Base-by-base conservation (phyloP, 2,329 filamentous ascomycete genomes). In the Phaeosphaeria sp. region DNA sequence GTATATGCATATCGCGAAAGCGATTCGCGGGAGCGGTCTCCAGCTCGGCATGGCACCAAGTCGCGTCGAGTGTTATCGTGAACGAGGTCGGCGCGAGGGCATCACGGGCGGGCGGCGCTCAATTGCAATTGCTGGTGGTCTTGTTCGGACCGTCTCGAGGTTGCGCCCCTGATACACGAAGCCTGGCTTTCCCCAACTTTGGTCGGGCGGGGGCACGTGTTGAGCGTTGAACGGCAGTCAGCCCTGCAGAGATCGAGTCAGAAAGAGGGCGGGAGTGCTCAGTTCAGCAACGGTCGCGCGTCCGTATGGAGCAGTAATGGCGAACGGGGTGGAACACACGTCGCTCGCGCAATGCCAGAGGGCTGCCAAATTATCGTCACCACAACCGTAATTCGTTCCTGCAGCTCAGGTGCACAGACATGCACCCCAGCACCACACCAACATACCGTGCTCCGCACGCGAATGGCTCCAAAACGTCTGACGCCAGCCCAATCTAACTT, bases 1-100 rank as follows among this genome's bases (percentile, higher is more conserved):
- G 78, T 93, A 96, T 67, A 90, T 93, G 83, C 94, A 95, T 79
- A 99, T 91, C 70, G 94, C 96, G 83, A 98, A 99, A 75, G 93
- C 95, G 83, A 99, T 97, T 73, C 92, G 91, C 79, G 93, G 92
- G 78, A 99, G 87, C 74, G 95, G 94, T 86, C 91, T 89, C 95
- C 95, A 99, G 86, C 93, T 68, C 66, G 76, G 69, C 76, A 78
- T 78, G 69, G 71, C 74, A 61, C 67, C 66, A 61, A 13, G 63
- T 63, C 60, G 66, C 64, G 59, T 56, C 55, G 70, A n/a, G n/a
- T n/a, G 68, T 69, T 74, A 73, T 73, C 61, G 63, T 61, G 62
- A 64, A 59, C 46, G 49, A 49, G 55, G 63, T 61, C 57, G 71
- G 68, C 61, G 68, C 52, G 62, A 55, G 64, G 58, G 69, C 73